Evolutionary conservation across 768 basidiomycete species (phyloP).

Genomic region (Suillus sp.): DNA sequence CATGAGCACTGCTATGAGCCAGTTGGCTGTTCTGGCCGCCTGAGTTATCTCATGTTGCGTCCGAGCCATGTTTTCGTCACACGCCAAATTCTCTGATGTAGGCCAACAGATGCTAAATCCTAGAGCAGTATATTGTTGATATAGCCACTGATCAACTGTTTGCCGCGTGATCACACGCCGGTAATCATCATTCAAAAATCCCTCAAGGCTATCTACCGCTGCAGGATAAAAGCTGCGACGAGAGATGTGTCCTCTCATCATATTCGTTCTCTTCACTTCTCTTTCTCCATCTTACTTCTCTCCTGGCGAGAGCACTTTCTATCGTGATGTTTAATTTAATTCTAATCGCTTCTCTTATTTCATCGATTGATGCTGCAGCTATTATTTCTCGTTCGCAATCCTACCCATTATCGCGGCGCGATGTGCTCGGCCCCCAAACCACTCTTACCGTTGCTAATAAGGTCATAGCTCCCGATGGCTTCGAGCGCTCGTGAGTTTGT

Average conservation of each 20-base stretch:
- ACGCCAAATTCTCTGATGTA: neutral
- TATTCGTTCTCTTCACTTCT: neutral
- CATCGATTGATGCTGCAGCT: constrained; percentile 18
- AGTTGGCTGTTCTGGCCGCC: neutral
- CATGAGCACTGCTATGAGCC: neutral
- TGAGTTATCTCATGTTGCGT: neutral
- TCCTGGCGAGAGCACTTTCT: neutral
- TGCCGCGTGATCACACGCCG: neutral
- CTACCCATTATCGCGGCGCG: constrained; percentile 9
- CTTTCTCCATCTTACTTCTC: neutral
- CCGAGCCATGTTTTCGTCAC: neutral
- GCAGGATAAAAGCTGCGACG: neutral
- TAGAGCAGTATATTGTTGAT: neutral
- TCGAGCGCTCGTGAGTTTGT: constrained; percentile 36
- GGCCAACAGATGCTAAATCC: neutral
- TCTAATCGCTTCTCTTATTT: constrained; percentile 13
- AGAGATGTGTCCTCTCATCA: neutral
- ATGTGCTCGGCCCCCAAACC: constrained; percentile 20
- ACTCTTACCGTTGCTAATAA: constrained; percentile 41
- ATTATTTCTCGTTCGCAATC: constrained; percentile 21
- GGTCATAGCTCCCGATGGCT: constrained; percentile 50
- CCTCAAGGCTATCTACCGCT: neutral
- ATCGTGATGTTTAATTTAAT: constrained; percentile 19
- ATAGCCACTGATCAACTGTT: neutral
- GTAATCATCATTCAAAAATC: neutral